Percentiles rank a stretch among this genome's conserved stretches.
phyloP scores from a whole-genome alignment of 2,329 filamentous ascomycete genomes.

The Colletotrichum tropicale region DNA sequence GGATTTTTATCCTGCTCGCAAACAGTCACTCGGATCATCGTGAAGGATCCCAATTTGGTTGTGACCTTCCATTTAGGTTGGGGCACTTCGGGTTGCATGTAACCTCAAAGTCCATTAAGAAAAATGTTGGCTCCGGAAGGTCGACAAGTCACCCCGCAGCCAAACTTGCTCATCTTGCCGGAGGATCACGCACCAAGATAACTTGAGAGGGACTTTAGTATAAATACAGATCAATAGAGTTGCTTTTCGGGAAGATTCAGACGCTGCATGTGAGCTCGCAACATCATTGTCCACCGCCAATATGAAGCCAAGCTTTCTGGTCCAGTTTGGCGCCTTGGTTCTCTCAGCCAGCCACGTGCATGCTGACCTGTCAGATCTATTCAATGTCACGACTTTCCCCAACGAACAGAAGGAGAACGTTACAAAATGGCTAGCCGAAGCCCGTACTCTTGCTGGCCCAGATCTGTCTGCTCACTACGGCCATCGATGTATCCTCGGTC shows the following conservation, averaged over 20 bases:
- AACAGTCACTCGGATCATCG: background rate
- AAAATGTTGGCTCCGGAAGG: background rate
- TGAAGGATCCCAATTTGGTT: background rate
- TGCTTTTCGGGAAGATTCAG: accelerated
- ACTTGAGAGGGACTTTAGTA: background rate
- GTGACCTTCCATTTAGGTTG: background rate
- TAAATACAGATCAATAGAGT: accelerated
- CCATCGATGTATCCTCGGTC: constrained; percentile 8
- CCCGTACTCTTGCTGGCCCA: background rate
- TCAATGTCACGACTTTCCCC: constrained; percentile 2
- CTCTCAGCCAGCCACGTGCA: background rate
- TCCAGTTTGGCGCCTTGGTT: background rate
- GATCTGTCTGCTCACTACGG: constrained; percentile 3
- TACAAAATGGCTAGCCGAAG: background rate
- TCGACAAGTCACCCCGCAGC: background rate
- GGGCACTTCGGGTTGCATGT: background rate
- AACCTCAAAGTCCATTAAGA: background rate
- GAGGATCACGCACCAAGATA: background rate
- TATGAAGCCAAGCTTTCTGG: background rate
- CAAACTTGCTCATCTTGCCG: background rate
- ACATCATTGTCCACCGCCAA: background rate
- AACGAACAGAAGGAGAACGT: constrained; percentile 12
- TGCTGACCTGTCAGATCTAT: background rate
- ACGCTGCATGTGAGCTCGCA: background rate
- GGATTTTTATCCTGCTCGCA: background rate